Evolutionary conservation across 108 stramenopile genomes (phyloP).

Genomic region (Nitzschia palea): DNA sequence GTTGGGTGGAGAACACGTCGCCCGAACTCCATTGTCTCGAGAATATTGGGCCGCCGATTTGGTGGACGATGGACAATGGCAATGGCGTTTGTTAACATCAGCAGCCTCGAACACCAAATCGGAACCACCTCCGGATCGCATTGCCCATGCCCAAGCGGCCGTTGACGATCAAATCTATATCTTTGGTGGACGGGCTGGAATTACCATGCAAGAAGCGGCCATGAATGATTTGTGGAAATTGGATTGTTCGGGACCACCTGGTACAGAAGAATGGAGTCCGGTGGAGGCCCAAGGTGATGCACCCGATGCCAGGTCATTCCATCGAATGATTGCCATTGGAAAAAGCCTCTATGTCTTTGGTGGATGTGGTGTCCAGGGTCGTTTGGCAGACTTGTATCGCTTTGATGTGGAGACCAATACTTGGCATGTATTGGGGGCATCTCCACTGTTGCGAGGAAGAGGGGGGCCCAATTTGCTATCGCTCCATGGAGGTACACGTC

Average conservation of each 20-base stretch:
- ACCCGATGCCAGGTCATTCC: constrained; percentile 68
- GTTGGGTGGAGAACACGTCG: constrained; percentile 61
- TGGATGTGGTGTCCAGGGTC: constrained; percentile 54
- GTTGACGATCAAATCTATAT: constrained; percentile 39
- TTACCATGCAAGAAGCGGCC: constrained; percentile 56
- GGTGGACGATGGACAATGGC: constrained; percentile 13
- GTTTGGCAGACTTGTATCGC: constrained; percentile 55
- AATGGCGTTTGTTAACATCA: constrained; percentile 17
- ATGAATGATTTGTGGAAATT: constrained; percentile 67
- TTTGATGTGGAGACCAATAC: constrained; percentile 42
- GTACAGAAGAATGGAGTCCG: constrained; percentile 38
- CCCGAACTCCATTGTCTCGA: constrained; percentile 52
- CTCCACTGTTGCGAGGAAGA: constrained; percentile 40
- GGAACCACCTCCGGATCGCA: constrained; percentile 39
- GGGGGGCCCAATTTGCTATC: constrained; percentile 63
- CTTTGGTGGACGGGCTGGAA: constrained; percentile 69
- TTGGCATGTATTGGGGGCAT: constrained; percentile 33
- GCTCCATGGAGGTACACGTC: constrained; percentile 9
- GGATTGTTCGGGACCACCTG: constrained; percentile 20
- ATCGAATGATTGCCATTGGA: constrained; percentile 53
- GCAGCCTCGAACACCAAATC: background rate
- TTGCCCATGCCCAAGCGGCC: constrained; percentile 66
- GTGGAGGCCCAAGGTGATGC: constrained; percentile 7
- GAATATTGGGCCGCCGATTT: constrained; percentile 23
- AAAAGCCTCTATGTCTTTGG: constrained; percentile 63